These are phyloP conservation scores for Phlegmacium glaucopus DNA, from an alignment of 768 basidiomycete species.

Conservation along the genomic window DNA sequence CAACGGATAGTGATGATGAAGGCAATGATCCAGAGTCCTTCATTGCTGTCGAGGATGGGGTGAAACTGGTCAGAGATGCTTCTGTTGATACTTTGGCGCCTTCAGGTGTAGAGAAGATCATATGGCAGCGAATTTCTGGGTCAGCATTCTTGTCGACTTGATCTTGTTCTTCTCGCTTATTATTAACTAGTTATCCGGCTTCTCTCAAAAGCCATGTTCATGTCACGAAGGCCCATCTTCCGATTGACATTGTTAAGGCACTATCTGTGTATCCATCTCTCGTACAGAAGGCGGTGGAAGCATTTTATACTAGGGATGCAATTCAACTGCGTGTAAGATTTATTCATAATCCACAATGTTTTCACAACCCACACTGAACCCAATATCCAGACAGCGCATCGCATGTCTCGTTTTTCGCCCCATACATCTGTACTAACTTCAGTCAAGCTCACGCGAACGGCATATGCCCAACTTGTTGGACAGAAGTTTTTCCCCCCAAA, in stretches of 20 bases:
- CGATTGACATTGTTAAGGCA: conserved; percentile 74
- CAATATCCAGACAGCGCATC: conserved; percentile 68
- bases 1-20: conserved; percentile 49
- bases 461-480: conserved; percentile 89
- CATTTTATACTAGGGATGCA: conserved; percentile 95
- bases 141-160: conserved; percentile 26
- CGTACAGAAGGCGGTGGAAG: conserved; percentile 83
- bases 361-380: not conserved
- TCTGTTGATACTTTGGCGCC: conserved; percentile 57
- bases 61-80: conserved; percentile 56
- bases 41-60: conserved; percentile 58
- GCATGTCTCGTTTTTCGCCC: conserved; percentile 89
- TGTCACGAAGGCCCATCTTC: conserved; percentile 73
- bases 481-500: conserved; percentile 93
- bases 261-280: conserved; percentile 61
- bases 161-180: not conserved
- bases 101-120: conserved; percentile 52
- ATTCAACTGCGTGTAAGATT: conserved; percentile 76
- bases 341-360: not conserved
- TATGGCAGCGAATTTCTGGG: conserved; percentile 72
- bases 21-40: conserved; percentile 41
- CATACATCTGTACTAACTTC: conserved; percentile 54
- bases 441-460: conserved; percentile 81
- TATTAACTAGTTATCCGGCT: conserved; percentile 60
- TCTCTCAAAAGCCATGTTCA: conserved; percentile 69